Evolutionary conservation across 352 stramenopile genomes (phyloP).

Genomic region (Pythium apleroticum): DNA sequence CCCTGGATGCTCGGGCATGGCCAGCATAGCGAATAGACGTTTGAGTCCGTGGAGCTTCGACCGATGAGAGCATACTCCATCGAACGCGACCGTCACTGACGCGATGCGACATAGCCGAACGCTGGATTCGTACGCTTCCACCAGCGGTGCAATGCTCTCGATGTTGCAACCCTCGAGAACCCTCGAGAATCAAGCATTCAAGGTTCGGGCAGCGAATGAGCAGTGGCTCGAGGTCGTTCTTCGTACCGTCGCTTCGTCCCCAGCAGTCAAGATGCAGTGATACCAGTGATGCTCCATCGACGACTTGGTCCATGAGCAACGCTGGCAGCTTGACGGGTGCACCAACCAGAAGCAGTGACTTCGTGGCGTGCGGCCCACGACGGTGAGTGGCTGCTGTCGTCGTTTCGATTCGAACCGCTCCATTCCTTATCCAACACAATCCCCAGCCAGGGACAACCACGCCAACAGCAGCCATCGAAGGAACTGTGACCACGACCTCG

Average conservation of each 20-base stretch:
- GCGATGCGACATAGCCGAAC: not conserved
- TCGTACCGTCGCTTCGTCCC: too few species aligned
- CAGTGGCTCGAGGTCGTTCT: not conserved
- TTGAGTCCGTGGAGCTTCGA: not conserved
- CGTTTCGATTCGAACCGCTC: not conserved
- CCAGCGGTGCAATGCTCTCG: not conserved
- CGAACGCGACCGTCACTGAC: not conserved
- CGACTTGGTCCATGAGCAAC: not conserved
- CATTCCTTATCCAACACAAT: not conserved
- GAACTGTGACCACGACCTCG: not conserved
- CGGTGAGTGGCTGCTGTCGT: not conserved
- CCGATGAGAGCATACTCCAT: not conserved
- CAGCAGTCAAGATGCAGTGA: not conserved
- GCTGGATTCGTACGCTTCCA: not conserved
- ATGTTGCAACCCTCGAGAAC: not conserved
- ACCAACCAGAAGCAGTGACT: not conserved
- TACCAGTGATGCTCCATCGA: not conserved
- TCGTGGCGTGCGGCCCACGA: not conserved
- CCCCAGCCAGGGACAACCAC: not conserved
- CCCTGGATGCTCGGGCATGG: not conserved
- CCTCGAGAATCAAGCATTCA: not conserved
- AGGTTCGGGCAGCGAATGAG: not conserved
- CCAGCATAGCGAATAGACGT: not conserved
- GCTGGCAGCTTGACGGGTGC: not conserved
- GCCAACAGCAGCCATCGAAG: not conserved